Evolutionary conservation across 2,329 filamentous ascomycete genomes (phyloP), one percentile per base, ranked within the genome.

Genomic region (Aureobasidium namibiae): DNA sequence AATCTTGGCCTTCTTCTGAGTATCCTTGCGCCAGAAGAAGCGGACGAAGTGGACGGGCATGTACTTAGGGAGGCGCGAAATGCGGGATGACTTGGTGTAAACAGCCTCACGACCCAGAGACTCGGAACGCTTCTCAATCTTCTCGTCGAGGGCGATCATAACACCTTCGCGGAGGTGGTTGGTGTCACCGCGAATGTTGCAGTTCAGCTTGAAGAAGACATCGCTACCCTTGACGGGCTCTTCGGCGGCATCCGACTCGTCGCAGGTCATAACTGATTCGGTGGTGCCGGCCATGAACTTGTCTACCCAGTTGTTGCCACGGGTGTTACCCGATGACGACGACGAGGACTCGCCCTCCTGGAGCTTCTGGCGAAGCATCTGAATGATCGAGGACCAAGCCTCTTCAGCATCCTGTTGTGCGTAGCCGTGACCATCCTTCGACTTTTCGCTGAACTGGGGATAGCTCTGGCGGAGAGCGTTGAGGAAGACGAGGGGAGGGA

Each of bases 321-420:
- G 59, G 18, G 23, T 31, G n/a, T 57, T 58, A 42, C 13, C 53
- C 34, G 59, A 36, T 21, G 60, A n/a, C 70, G 95, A 96, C 0
- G 89, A 89, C 1, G 78, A 72, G 2, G 85, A 80, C 34, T 62
- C 69, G 64, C 50, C 64, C 9, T 82, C 80, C 67, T 83, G 85
- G 53, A 97, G 76, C 70, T 89, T 92, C 67, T 88, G 83, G 63
- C 88, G 85, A 38, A 99, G 76, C 68, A 92, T 89, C 45, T 88
- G 85, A 6, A 99, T 77, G 62, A 99, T 95, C 71, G 97, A 92
- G 21, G 92, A 94, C 91, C 92, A 99, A 48, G 92, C 94, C 74
- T 99, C 94, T 73, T 99, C 94, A 1, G 94, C 94, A 76, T 99
- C 94, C 75, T 99, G 94, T 74, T 99, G 94, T n/a, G 94, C 92